These are phyloP conservation scores for Magnolia kwangsiensis DNA, from an alignment of 164 flowering plant species.

Conservation along the genomic window DNA sequence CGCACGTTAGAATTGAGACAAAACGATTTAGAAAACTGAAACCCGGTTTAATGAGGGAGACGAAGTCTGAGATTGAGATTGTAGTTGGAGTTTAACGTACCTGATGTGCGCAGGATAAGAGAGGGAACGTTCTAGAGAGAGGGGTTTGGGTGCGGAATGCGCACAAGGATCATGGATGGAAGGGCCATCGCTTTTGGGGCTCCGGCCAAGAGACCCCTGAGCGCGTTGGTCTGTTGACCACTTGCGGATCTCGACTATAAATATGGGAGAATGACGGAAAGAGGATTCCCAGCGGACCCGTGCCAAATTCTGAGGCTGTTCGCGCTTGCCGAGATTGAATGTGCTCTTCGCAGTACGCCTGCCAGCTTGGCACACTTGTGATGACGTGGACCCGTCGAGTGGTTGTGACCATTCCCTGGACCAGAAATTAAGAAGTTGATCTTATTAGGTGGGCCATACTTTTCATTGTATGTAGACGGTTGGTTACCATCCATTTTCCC, in stretches of 20 bases:
- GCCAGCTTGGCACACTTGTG: no score
- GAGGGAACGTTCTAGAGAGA: background rate
- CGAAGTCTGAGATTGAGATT: no score
- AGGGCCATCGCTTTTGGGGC: background rate
- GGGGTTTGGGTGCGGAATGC: background rate
- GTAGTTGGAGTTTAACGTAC: background rate
- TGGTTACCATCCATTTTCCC: no score
- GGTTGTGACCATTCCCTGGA: background rate
- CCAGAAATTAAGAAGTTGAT: background rate
- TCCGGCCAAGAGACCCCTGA: background rate
- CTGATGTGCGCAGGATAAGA: background rate
- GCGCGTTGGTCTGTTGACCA: background rate
- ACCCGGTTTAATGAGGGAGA: background rate
- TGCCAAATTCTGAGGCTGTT: no score
- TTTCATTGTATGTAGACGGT: no score
- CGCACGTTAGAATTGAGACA: background rate
- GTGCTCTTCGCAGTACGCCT: no score
- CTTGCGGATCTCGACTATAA: background rate
- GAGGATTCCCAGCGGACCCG: background rate
- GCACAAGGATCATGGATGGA: background rate
- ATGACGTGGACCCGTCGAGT: no score
- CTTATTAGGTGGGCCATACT: background rate
- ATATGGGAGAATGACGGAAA: background rate
- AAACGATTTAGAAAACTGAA: background rate
- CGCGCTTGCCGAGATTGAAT: no score